Evolutionary conservation across 257 asterid species (phyloP).

Genomic region (Solanum rostratum): DNA sequence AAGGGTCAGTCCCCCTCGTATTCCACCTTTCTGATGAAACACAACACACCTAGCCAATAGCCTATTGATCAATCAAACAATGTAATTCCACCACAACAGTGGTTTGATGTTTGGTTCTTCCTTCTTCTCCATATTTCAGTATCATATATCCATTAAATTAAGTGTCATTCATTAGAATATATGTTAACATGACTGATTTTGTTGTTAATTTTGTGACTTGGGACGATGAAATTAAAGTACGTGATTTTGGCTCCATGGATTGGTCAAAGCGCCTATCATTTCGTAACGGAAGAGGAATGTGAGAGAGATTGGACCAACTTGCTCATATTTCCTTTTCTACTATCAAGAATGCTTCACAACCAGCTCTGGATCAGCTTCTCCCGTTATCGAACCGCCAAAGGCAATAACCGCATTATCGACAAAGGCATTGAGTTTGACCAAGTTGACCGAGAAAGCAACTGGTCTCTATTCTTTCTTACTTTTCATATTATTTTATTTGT

Average conservation of each 20-base stretch:
- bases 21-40: too few species aligned
- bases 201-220: background rate
- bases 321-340: constrained; percentile 38
- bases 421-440: constrained; percentile 62
- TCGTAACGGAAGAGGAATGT: constrained; percentile 10
- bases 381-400: constrained; percentile 60
- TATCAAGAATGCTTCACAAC: constrained; percentile 47
- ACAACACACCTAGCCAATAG: too few species aligned
- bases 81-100: background rate
- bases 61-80: too few species aligned
- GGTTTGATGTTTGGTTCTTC: background rate
- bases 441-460: constrained; percentile 70
- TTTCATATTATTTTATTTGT: background rate
- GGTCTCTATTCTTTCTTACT: constrained; percentile 9
- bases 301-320: constrained; percentile 29
- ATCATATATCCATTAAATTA: background rate
- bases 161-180: background rate
- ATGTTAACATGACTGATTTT: background rate
- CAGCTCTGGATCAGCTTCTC: constrained; percentile 64
- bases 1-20: too few species aligned
- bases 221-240: constrained; percentile 26
- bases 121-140: background rate
- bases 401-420: constrained; percentile 48
- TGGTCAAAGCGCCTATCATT: constrained; percentile 26
- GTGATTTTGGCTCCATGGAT: constrained; percentile 56